phyloP scores from a whole-genome alignment of 352 stramenopile genomes.

The Aphanomyces euteiches region DNA sequence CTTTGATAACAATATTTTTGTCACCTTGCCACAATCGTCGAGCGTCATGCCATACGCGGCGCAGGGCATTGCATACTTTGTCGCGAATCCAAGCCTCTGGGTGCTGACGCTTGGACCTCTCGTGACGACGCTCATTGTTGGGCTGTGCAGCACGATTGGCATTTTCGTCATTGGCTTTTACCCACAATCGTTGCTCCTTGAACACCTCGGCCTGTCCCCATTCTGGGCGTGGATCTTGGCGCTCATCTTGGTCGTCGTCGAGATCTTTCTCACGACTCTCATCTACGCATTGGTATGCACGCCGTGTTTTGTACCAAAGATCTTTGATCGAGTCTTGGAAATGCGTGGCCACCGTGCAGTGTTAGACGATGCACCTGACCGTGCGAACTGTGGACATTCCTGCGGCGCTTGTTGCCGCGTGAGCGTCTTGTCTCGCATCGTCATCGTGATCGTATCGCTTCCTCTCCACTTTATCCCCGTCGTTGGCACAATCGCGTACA shows the following conservation, averaged over 20 bases:
- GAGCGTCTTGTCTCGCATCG: conserved; percentile 45
- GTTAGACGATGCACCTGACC: conserved; percentile 42
- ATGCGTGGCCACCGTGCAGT: conserved; percentile 49
- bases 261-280: conserved; percentile 68
- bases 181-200: conserved; percentile 47
- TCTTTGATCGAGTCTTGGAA: conserved; percentile 57
- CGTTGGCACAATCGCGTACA: conserved; percentile 52
- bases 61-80: conserved; percentile 43
- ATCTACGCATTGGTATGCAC: conserved; percentile 59
- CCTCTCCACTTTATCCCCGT: conserved; percentile 63
- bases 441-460: conserved; percentile 51
- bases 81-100: conserved; percentile 59
- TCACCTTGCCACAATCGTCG: too few relatives aligned
- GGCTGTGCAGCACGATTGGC: conserved; percentile 39
- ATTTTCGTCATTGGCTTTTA: conserved; percentile 46
- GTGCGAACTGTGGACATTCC: conserved; percentile 20
- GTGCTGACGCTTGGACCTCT: conserved; percentile 34
- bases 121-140: conserved; percentile 50
- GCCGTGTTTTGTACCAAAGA: conserved; percentile 52
- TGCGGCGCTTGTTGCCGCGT: conserved; percentile 54
- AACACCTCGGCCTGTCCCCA: conserved; percentile 37
- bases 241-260: conserved; percentile 57
- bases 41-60: conserved; percentile 15
- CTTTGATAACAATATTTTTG: too few relatives aligned
- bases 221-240: conserved; percentile 50